Evolutionary conservation across 1,284 basidiomycete genomes (phyloP), one percentile per base, ranked within the genome.

Genomic region (Ceratobasidium theobromae): DNA sequence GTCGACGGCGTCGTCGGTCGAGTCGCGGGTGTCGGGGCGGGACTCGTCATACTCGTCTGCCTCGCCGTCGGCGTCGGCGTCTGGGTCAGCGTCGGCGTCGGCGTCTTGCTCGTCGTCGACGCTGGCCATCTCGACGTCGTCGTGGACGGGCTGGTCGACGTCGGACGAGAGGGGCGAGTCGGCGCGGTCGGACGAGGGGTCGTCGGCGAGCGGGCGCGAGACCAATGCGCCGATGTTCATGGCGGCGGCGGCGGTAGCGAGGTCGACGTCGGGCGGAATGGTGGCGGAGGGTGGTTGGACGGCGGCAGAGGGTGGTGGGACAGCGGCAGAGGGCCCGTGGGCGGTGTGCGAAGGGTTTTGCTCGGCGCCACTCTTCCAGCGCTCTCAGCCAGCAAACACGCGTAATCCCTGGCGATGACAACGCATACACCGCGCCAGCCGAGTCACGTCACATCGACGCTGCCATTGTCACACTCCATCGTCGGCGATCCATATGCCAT

Each of bases 181-280:
- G 48, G 58, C 58, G 16, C 58, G 58, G 58, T 62, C 58, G 32
- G 55, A 58, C 28, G 55, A 58, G 9, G 45, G 30, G 18, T 30
- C 46, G 3, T 6, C 18, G 35, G 33, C 53, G 23, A 38, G 30
- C 18, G 48, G 23, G 23, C 53, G 38, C 35, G 18, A 30, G 55
- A 62, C 58, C 30, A 62, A 48, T n/a, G 58, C 58, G 48, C 58
- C 58, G 35, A 62, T 62, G 28, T 62, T 35, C 58, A 62, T 62
- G 33, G 58, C 48, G 46, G 45, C 46, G 27, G 58, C 30, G 45
- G 45, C 33, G 33, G 58, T 28, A 32, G 48, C 35, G 45, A 62
- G n/a, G n/a, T n/a, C n/a, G n/a, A n/a, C n/a, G n/a, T n/a, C 18
- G 58, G 30, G 27, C 58, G 27, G 43, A 45, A 45, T 45, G 43